phyloP scores from a whole-genome alignment of 495 filamentous ascomycete species.

The Aspergillus conjunctus region DNA sequence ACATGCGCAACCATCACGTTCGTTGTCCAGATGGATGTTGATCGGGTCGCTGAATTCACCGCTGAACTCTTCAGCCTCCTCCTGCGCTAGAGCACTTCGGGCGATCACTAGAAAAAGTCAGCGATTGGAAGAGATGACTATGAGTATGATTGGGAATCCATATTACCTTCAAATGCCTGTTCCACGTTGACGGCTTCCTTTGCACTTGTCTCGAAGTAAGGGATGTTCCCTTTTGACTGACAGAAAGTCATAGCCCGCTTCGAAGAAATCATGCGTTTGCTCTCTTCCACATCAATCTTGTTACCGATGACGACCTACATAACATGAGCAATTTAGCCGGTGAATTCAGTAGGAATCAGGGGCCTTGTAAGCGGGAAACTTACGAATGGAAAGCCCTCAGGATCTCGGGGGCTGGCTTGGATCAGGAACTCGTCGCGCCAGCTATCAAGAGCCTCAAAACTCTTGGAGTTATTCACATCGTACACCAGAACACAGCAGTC shows the following conservation, averaged over 20 bases:
- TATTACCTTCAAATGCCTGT: slow-evolving; percentile 91
- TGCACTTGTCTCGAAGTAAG: slow-evolving; percentile 98
- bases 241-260: slow-evolving; percentile 97
- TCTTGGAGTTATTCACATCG: slow-evolving; percentile 99
- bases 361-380: slow-evolving; percentile 31
- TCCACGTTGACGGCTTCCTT: slow-evolving; percentile 99
- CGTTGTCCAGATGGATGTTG: slow-evolving; percentile 92
- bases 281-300: slow-evolving; percentile 99
- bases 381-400: slow-evolving; percentile 97
- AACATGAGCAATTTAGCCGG: slow-evolving; percentile 4
- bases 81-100: slow-evolving; percentile 89
- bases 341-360: background rate
- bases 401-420: slow-evolving; percentile 93
- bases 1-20: slow-evolving; percentile 89
- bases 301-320: slow-evolving; percentile 87
- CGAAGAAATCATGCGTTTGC: slow-evolving; percentile 91
- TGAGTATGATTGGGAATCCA: background rate
- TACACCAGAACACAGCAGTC: slow-evolving; percentile 99
- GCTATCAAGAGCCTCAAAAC: slow-evolving; percentile 96
- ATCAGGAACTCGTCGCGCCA: slow-evolving; percentile 99
- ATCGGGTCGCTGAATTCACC: slow-evolving; percentile 97
- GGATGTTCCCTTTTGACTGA: slow-evolving; percentile 93
- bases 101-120: slow-evolving; percentile 74
- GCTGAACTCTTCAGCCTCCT: slow-evolving; percentile 90
- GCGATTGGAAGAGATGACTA: slow-evolving; percentile 1